These are phyloP conservation scores for Colletotrichum cuscutae DNA, from an alignment of 2,329 filamentous ascomycete species.

Conservation along the genomic window DNA sequence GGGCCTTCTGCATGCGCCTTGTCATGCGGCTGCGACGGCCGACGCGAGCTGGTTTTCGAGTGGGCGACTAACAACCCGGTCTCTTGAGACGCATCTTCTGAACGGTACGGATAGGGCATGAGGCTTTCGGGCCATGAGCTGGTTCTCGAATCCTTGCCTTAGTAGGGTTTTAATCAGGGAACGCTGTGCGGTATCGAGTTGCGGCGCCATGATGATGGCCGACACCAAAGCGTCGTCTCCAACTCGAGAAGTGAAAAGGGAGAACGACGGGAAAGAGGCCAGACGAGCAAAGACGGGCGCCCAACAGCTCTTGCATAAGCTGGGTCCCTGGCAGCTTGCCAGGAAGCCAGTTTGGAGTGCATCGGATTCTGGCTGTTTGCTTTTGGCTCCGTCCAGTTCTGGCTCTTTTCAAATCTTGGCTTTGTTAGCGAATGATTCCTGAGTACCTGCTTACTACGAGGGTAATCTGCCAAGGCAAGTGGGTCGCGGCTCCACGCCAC, in stretches of 20 bases:
- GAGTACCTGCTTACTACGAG: not conserved
- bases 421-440: not conserved
- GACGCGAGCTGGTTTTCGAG: too few relatives aligned
- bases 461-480: not conserved
- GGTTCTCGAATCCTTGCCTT: too few relatives aligned
- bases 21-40: too few relatives aligned
- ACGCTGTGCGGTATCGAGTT: not conserved
- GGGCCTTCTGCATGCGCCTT: too few relatives aligned
- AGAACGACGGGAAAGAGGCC: not conserved
- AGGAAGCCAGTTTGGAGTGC: not conserved
- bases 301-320: not conserved
- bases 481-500: not conserved
- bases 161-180: not conserved
- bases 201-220: not conserved
- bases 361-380: not conserved
- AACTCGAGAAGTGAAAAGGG: not conserved
- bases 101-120: too few relatives aligned
- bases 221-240: not conserved
- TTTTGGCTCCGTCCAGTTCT: not conserved
- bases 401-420: not conserved
- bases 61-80: too few relatives aligned
- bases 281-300: not conserved
- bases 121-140: too few relatives aligned
- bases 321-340: not conserved
- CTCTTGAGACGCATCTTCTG: too few relatives aligned